Evolutionary conservation across 2,329 filamentous ascomycete genomes (phyloP).

Genomic region (Aspergillus pseudoterreus): DNA sequence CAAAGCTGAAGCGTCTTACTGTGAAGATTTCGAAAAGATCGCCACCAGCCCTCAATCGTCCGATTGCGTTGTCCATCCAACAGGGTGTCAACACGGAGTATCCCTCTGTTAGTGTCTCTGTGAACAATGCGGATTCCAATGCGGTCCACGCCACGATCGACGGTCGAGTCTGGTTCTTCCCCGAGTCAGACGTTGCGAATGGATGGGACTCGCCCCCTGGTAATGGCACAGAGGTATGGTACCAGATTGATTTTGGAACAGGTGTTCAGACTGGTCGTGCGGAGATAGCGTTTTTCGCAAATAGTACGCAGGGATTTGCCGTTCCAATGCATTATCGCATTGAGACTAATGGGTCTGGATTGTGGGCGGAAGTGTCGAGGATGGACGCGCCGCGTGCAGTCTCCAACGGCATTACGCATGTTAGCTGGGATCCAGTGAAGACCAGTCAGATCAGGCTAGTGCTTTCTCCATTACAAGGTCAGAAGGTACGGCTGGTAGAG

Average conservation of each 20-base stretch:
- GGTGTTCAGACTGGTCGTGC: constrained; percentile 3
- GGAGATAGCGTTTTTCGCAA: constrained; percentile 17
- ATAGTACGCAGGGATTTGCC: constrained; percentile 11
- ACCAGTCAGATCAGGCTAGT: constrained; percentile 9
- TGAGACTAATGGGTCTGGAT: constrained; percentile 5
- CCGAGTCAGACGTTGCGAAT: constrained; percentile 13
- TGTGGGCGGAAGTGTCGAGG: constrained; percentile 13
- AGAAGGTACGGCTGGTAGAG: constrained; percentile 15
- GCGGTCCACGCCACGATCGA: constrained; percentile 16
- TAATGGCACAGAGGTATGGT: constrained; percentile 18
- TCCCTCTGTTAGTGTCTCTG: constrained; percentile 14
- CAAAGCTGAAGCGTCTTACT: constrained; percentile 8
- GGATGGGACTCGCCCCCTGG: constrained; percentile 19
- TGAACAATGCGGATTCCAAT: constrained; percentile 4
- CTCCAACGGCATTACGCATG: constrained; percentile 16
- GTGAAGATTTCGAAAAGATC: constrained; percentile 1
- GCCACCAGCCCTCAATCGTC: constrained; percentile 9
- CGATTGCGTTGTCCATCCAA: constrained; percentile 15
- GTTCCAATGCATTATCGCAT: constrained; percentile 11
- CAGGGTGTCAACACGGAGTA: constrained; percentile 6
- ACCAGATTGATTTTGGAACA: constrained; percentile 12
- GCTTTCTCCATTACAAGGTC: constrained; percentile 9
- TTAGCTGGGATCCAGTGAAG: constrained; percentile 9
- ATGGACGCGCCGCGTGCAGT: constrained; percentile 6
- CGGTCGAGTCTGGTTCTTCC: constrained; percentile 18